Evolutionary conservation across 2,329 filamentous ascomycete genomes (phyloP).

Genomic region (Verticillium zaregamsianum): DNA sequence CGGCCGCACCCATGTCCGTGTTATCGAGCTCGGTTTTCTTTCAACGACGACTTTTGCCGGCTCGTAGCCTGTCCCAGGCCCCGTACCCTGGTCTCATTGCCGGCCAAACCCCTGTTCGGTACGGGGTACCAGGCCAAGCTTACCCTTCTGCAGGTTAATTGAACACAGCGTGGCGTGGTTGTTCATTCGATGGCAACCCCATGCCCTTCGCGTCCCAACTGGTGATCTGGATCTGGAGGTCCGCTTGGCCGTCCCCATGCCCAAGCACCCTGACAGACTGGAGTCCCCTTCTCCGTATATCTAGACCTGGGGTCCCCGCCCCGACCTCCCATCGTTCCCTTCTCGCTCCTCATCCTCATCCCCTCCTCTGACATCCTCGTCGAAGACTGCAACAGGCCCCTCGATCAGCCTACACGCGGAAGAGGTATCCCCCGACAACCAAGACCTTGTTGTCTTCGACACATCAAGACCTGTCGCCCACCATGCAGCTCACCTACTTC

Average conservation of each 20-base stretch:
- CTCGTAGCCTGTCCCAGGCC: not conserved
- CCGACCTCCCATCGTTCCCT: not conserved
- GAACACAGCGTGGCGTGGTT: not conserved
- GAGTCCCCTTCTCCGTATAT: not conserved
- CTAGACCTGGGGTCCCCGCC: slow-evolving; percentile 1
- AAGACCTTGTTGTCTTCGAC: not conserved
- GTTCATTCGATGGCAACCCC: not conserved
- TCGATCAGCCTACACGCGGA: not conserved
- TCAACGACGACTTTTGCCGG: not conserved
- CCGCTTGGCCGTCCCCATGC: not conserved
- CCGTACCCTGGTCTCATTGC: not conserved
- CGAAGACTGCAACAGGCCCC: not conserved
- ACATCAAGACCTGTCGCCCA: not conserved
- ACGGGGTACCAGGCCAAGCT: not conserved
- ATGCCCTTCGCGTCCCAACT: not conserved
- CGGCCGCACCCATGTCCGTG: not conserved
- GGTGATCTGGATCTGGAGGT: not conserved
- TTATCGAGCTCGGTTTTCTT: not conserved
- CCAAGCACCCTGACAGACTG: not conserved
- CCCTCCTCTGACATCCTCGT: not conserved
- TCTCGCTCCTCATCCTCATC: slow-evolving; percentile 2
- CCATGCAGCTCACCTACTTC: not conserved
- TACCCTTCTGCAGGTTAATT: not conserved
- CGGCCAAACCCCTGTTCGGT: not conserved
- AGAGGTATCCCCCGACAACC: not conserved